Base-by-base conservation (phyloP, 805 yeast species). In the Nakazawaea siamensis region DNA sequence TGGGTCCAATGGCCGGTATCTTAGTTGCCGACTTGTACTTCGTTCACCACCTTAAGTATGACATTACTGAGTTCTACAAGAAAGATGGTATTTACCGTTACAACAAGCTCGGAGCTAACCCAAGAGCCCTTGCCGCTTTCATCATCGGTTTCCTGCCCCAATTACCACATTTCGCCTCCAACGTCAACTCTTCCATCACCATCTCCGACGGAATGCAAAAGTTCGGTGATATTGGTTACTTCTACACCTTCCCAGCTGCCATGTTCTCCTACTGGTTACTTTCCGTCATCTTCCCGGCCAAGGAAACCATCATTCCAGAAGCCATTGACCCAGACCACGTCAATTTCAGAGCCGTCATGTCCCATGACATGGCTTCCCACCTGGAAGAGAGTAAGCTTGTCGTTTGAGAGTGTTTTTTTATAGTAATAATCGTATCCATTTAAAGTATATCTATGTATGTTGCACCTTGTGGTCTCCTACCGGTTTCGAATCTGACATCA, bases 21-120 rank as follows among this genome's bases (percentile, higher is more conserved):
- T 41, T 47, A 7, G 29, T 46, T 21, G 47, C 45, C 4, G 50
- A 46, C 23, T 37, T 48, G 40, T 37, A 54, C 52, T 25, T 45
- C 44, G 41, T 51, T 46, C 20, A 55, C 48, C 12, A 49, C 39
- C 46, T 57, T 56, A 49, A 57, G 51, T 43, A 56, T 54, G 13
- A 53, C 46, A 41, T 52, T 18, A 18, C 40, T n/a, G 50, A 43
- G 21, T 35, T 46, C n/a, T 46, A 46, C 42, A 31, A 43, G n/a
- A 41, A 38, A 4, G 36, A 46, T n/a, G 46, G 43, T 5, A 33
- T 29, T 13, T 11, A 43, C 44, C 10, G 35, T 33, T 34, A 41
- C 38, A 31, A 41, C 44, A 44, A 34, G 34, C 15, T 33, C 24
- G 50, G 50, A 5, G 18, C 42, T 26, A 43, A 47, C 39, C 41